Conservation (phyloP, 2,329 filamentous ascomycete genomes). For the Pseudogymnoascus sp. region DNA sequence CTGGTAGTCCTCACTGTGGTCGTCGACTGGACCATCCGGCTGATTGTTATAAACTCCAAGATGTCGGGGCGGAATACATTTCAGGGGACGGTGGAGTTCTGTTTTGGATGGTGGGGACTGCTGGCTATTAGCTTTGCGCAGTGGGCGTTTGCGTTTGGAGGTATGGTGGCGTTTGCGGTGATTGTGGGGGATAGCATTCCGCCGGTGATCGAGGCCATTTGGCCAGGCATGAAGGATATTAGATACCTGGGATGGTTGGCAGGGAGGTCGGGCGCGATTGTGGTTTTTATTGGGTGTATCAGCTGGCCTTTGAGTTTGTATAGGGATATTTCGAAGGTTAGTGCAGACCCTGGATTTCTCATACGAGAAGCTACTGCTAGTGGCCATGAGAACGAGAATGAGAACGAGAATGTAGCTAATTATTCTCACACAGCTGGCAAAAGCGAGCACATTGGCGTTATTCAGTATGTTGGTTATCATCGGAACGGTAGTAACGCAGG, state of each 20-base stretch:
- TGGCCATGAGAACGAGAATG: no score
- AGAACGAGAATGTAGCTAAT: constrained; percentile 14
- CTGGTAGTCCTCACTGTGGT: constrained; percentile 73
- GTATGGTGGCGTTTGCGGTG: constrained; percentile 97
- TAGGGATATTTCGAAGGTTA: constrained; percentile 91
- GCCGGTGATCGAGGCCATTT: constrained; percentile 75
- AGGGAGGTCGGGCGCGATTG: constrained; percentile 75
- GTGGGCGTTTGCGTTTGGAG: constrained; percentile 97
- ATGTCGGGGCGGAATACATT: constrained; percentile 90
- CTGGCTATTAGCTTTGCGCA: constrained; percentile 86
- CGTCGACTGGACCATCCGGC: constrained; percentile 94
- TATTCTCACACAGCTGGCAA: constrained; percentile 61
- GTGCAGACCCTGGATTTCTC: constrained; percentile 20
- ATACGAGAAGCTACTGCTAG: neutral
- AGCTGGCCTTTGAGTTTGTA: constrained; percentile 92
- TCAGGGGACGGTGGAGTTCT: constrained; percentile 91
- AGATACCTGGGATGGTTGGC: constrained; percentile 77
- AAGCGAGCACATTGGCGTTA: constrained; percentile 88
- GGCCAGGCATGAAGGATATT: constrained; percentile 65
- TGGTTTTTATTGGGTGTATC: constrained; percentile 77
- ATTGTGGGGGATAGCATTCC: constrained; percentile 97
- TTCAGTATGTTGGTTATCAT: constrained; percentile 91
- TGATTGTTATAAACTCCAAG: constrained; percentile 98
- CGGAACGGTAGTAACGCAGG: constrained; percentile 79
- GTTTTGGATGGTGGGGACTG: constrained; percentile 81